phyloP scores from a whole-genome alignment of 371 early-diverging fungal species.

The Rhizomucor miehei region DNA sequence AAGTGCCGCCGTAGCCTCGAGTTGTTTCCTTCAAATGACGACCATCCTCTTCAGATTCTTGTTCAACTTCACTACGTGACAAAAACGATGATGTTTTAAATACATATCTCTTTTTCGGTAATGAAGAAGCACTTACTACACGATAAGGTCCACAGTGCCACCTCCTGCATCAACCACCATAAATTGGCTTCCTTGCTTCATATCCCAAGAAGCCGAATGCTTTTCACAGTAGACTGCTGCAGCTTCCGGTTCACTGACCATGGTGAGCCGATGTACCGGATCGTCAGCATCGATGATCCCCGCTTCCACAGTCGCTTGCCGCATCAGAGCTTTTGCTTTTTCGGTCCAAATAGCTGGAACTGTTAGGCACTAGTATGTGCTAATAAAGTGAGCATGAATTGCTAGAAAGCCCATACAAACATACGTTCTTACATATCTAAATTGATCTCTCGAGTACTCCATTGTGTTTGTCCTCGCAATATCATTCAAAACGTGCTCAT shows the following conservation, averaged over 20 bases:
- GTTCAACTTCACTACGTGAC: slow-evolving; percentile 11
- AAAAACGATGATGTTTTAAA: too few species aligned
- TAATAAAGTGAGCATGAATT: too few species aligned
- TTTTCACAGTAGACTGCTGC: slow-evolving; percentile 47
- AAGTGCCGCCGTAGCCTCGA: slow-evolving; percentile 47
- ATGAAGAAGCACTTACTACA: slow-evolving; percentile 19
- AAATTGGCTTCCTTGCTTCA: slow-evolving; percentile 41
- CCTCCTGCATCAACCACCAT: slow-evolving; percentile 70
- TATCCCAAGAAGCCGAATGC: slow-evolving; percentile 32
- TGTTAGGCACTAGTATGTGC: slow-evolving; percentile 31
- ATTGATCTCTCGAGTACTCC: slow-evolving; percentile 16
- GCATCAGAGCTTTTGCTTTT: slow-evolving; percentile 43
- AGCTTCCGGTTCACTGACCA: slow-evolving; percentile 54
- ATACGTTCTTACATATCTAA: slow-evolving; percentile 20
- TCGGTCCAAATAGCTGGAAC: slow-evolving; percentile 54
- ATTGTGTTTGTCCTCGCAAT: slow-evolving; percentile 22
- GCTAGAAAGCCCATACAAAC: background rate
- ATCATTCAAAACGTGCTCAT: slow-evolving; percentile 35
- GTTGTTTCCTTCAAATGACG: slow-evolving; percentile 46
- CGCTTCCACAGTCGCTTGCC: slow-evolving; percentile 41
- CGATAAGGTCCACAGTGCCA: slow-evolving; percentile 60
- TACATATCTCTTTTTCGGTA: background rate
- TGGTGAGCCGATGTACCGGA: slow-evolving; percentile 39
- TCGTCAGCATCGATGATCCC: slow-evolving; percentile 37
- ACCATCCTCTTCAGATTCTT: slow-evolving; percentile 14